Evolutionary conservation across 176 grass and related monocot genomes (phyloP), one percentile per base, ranked within the genome.

Genomic region (Microstegium vimineum): DNA sequence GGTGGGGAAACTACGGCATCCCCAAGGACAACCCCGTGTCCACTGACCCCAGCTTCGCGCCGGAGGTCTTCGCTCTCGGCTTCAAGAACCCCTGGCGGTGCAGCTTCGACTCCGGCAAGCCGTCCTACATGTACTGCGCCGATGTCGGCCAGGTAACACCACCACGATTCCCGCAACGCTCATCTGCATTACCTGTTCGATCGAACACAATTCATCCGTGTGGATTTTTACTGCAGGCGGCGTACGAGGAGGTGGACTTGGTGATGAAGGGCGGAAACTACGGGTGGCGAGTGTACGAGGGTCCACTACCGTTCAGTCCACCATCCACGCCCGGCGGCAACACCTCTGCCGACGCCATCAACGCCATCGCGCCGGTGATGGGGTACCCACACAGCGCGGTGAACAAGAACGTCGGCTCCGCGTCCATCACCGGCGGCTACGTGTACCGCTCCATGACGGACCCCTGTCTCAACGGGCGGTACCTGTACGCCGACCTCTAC

Each of bases 251-350:
- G 75, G 89, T 98, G 0, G 83, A 88, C 77, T 83, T 98, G 46
- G 79, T 98, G 7, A 64, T 69, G 1, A 98, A 94, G 37, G 95
- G 80, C 30, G 92, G 95, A 60, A 94, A 98, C 86, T 98, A 98
- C 28, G 92, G 95, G 73, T 98, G 92, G 95, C 86, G 95, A 31
- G 71, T 91, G 20, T 93, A 82, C 69, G 90, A 98, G 81, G 92
- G 90, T 15, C 8, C 18, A 1, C 22, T 64, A 66, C 2, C 42
- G 26, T 94, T 72, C 79, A 35, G 25, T 6, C 75, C 90, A n/a
- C 65, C 43, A 36, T 78, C 73, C 10, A 84, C 64, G 4, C 95
- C 90, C 8, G 92, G 95, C 52, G 92, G 89, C 25, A 98, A 98
- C 85, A 97, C 89, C 54, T 93, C 92, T 1, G 71, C 61, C 43